Evolutionary conservation across 2,329 filamentous ascomycete species (phyloP), one percentile per base, ranked within the genome.

Genomic region (Pseudopithomyces maydicus): DNA sequence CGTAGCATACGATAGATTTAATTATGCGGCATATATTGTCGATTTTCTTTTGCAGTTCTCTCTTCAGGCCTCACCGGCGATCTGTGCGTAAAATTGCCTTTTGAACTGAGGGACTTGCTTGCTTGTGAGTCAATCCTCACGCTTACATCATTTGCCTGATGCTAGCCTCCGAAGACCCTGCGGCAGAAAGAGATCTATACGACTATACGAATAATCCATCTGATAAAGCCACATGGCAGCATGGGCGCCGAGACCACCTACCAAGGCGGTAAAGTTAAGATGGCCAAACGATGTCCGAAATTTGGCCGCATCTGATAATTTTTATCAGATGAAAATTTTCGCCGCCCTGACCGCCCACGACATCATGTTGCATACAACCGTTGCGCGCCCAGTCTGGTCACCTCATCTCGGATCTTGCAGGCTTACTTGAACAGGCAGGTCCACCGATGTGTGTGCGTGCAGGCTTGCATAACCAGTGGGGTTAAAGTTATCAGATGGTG

Each of bases 401-500:
- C 46, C 43, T 23, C 49, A 42, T 14, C 17, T 29, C 54, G 47
- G 48, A 22, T 33, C 41, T 45, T 42, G 52, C 52, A 50, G 45
- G 41, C 32, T 36, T 58, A 29, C 67, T 62, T 15, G 29, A 64
- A 59, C 15, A 58, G 59, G 67, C 56, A 67, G 56, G 55, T 68
- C 63, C 64, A 62, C 54, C 23, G 54, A 41, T 52, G 61, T 60
- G 55, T 22, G 19, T 38, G 20, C 29, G 20, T n/a, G 23, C 26
- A 29, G 26, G 15, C 54, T 51, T 44, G 36, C 35, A 17, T 19
- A 50, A 41, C 33, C 58, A 38, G 46, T 52, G 33, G 44, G 58
- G 46, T 62, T 62, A 61, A 46, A 57, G 58, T 74, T 75, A 74
- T 73, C 72, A 71, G 71, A 74, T 74, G 58, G 56, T 65, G 52